Evolutionary conservation across 352 stramenopile species (phyloP).

Genomic region (Globisporangium nagaii): DNA sequence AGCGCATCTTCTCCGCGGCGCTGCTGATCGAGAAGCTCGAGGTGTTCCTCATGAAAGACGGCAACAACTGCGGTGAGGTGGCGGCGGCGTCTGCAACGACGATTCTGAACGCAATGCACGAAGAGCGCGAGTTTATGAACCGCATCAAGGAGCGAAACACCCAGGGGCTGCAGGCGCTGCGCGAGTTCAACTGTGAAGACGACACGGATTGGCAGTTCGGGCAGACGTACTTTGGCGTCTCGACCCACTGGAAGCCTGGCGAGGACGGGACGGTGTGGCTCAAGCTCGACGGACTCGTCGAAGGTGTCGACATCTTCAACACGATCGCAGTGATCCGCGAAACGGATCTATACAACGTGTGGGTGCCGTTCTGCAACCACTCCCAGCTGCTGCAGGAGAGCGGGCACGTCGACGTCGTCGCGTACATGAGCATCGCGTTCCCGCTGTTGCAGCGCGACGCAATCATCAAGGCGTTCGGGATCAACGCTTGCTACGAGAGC

Average conservation of each 20-base stretch:
- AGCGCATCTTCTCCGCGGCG: slow-evolving; percentile 68
- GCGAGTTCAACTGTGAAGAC: slow-evolving; percentile 66
- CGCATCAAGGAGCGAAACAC: slow-evolving; percentile 50
- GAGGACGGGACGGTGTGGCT: slow-evolving; percentile 73
- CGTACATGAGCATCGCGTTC: slow-evolving; percentile 68
- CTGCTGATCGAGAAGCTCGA: slow-evolving; percentile 69
- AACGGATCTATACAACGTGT: slow-evolving; percentile 69
- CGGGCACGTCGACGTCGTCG: slow-evolving; percentile 48
- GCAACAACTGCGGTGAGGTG: slow-evolving; percentile 2
- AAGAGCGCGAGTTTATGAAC: slow-evolving; percentile 37
- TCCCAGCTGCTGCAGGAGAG: slow-evolving; percentile 50
- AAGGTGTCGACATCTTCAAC: slow-evolving; percentile 81
- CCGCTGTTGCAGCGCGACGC: slow-evolving; percentile 68
- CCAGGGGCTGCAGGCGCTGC: slow-evolving; percentile 41
- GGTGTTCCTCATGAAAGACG: slow-evolving; percentile 31
- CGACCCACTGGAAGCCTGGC: slow-evolving; percentile 75
- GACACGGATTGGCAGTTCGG: slow-evolving; percentile 70
- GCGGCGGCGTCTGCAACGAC: slow-evolving; percentile 19
- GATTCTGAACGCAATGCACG: slow-evolving; percentile 42
- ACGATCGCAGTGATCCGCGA: slow-evolving; percentile 78
- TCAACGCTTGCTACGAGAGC: slow-evolving; percentile 79
- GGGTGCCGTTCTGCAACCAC: slow-evolving; percentile 72
- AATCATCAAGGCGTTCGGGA: slow-evolving; percentile 62
- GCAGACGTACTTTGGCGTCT: slow-evolving; percentile 70
- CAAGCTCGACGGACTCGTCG: slow-evolving; percentile 70